Base-by-base conservation (phyloP, 805 yeast genomes). In the Pichia sporocuriosa region DNA sequence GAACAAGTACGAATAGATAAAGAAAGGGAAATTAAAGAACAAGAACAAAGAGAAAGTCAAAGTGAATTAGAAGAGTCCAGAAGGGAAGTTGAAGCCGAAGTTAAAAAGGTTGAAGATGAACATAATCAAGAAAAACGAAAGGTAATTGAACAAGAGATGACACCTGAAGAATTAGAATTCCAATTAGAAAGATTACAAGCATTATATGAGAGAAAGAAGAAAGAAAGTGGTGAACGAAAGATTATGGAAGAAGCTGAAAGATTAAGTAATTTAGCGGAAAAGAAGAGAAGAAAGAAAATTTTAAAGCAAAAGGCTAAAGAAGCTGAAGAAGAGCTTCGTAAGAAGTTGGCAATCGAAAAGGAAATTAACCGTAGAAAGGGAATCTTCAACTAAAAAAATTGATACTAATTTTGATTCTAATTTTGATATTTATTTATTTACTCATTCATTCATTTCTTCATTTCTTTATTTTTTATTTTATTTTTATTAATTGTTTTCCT, bases 21-120 rank as follows among this genome's bases (percentile, higher is more conserved):
- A 35, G 28, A 35, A 23, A 8, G 27, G 28, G 28, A 20, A 23
- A 46, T 47, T 19, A 54, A 37, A 15, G 58, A 55, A 15, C 50
- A 47, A 27, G 21, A 23, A 4, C 22, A 27, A 17, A 16, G 26
- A 13, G 30, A 35, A 26, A 17, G 24, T 10, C 16, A 25, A 17
- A 35, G 11, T 35, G 31, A 35, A 27, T 22, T 37, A 13, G 35
- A 37, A 24, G 40, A 37, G 54, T 39, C 67, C 58, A 19, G 66
- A 64, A 41, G 65, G 56, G 46, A 60, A 58, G 39, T 52, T 54
- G 47, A 51, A 61, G 47, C 52, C 53, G 25, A 56, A 51, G 48
- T 32, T 26, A 32, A 34, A 36, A 46, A 28, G 20, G 42, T 24
- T 19, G 38, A 35, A 26, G 30, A 32, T 19, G 51, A 42, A 37